phyloP scores from a whole-genome alignment of 345 rosid genomes.

The Noccaea bulbosa region DNA sequence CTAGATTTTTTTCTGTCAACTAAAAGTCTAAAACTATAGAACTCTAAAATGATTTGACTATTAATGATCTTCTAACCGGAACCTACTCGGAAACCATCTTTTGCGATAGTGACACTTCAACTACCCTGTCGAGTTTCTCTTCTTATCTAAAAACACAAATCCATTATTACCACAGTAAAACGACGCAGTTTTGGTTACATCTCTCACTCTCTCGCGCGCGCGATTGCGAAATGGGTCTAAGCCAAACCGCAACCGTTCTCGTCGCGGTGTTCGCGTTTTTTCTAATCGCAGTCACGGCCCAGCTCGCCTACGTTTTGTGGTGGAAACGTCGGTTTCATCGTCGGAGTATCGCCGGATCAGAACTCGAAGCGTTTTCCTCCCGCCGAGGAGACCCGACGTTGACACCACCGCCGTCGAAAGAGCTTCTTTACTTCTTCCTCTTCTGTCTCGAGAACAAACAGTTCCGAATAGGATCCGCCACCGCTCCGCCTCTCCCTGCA shows the following conservation, averaged over 20 bases:
- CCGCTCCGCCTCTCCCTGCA: conserved; percentile 33
- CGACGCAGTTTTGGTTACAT: conserved; percentile 17
- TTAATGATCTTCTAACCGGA: conserved; percentile 42
- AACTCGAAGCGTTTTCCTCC: conserved; percentile 31
- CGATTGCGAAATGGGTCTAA: conserved; percentile 26
- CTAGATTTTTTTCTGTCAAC: not conserved
- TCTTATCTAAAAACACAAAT: conserved; percentile 16
- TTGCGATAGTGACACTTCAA: conserved; percentile 32
- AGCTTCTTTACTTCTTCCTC: conserved; percentile 78
- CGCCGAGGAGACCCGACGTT: conserved; percentile 32
- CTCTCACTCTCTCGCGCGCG: not conserved
- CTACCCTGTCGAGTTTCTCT: conserved; percentile 20
- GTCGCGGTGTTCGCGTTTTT: conserved; percentile 50
- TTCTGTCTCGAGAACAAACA: conserved; percentile 55
- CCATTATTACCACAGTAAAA: not conserved
- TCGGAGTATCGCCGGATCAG: conserved; percentile 40
- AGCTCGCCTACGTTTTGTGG: conserved; percentile 59
- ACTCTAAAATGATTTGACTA: conserved; percentile 20
- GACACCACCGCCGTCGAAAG: conserved; percentile 63
- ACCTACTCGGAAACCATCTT: conserved; percentile 41
- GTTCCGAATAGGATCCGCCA: conserved; percentile 55
- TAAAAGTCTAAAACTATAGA: not conserved
- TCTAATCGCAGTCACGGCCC: conserved; percentile 46
- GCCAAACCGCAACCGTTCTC: conserved; percentile 50
- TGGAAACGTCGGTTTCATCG: conserved; percentile 50